Evolutionary conservation across 768 basidiomycete genomes (phyloP).

Genomic region (Termitomyces sp.): DNA sequence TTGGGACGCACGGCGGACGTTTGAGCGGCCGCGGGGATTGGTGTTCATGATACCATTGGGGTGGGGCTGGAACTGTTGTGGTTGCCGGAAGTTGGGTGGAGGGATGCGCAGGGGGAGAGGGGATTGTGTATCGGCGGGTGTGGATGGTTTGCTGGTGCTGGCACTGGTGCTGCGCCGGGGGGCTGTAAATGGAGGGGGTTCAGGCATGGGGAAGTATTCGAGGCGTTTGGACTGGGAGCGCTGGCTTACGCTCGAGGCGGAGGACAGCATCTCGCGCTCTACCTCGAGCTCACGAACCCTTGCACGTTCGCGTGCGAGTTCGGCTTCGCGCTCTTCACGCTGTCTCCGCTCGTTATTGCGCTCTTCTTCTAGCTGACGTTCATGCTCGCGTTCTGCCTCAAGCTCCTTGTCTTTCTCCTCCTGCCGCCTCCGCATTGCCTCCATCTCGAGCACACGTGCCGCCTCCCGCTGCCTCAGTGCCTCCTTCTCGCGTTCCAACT

Average conservation of each 20-base stretch:
- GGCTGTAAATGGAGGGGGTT: slow-evolving; percentile 3
- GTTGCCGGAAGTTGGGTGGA: slow-evolving; percentile 1
- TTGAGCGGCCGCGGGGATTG: not conserved
- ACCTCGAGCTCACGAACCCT: slow-evolving; percentile 11
- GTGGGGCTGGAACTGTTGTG: slow-evolving; percentile 16
- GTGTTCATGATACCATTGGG: not conserved
- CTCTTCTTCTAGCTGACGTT: slow-evolving; percentile 6
- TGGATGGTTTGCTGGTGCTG: not conserved
- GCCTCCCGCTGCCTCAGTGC: slow-evolving; percentile 13
- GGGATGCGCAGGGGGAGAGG: slow-evolving; percentile 7
- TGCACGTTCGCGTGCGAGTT: slow-evolving; percentile 5
- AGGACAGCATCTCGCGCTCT: slow-evolving; percentile 6
- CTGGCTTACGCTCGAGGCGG: slow-evolving; percentile 6
- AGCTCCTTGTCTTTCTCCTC: slow-evolving; percentile 7
- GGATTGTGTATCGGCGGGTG: not conserved
- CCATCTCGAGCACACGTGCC: slow-evolving; percentile 1
- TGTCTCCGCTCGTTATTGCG: slow-evolving; percentile 3
- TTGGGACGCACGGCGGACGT: slow-evolving; percentile 7
- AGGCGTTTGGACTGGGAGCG: slow-evolving; percentile 7
- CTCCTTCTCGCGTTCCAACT: slow-evolving; percentile 16
- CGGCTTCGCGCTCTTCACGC: slow-evolving; percentile 9
- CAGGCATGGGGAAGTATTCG: slow-evolving; percentile 15
- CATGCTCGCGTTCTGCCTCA: slow-evolving; percentile 17
- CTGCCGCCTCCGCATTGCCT: not conserved
- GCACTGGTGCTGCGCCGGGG: not conserved